phyloP scores from a whole-genome alignment of 331 rosid species.

The Quercus lobata region DNA sequence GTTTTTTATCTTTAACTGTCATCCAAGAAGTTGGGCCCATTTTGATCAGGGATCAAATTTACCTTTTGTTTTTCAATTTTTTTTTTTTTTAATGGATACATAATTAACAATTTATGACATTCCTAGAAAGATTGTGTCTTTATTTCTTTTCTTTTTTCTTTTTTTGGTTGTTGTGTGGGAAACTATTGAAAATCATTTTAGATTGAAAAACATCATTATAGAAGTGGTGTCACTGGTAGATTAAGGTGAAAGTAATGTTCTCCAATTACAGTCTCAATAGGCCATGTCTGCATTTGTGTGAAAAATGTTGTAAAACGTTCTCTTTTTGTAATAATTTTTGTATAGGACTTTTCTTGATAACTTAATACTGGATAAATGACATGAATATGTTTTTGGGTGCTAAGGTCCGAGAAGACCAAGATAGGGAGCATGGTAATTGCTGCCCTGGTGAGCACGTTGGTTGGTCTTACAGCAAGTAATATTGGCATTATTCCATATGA shows the following conservation, averaged over 20 bases:
- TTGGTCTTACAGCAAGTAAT: constrained; percentile 61
- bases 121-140: neutral
- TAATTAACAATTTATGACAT: too few species aligned
- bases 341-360: neutral
- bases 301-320: too few species aligned
- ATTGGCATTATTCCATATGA: constrained; percentile 45
- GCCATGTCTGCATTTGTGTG: too few species aligned
- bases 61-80: neutral
- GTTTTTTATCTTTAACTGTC: too few species aligned
- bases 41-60: neutral
- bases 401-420: constrained; percentile 69
- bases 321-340: neutral
- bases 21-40: too few species aligned
- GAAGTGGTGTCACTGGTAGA: too few species aligned
- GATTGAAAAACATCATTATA: too few species aligned
- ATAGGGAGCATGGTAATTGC: constrained; percentile 65
- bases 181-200: neutral
- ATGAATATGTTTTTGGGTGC: neutral
- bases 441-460: constrained; percentile 53
- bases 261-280: too few species aligned
- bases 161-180: too few species aligned
- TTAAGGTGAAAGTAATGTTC: too few species aligned
- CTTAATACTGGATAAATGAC: neutral
- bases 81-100: neutral
- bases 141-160: neutral